Evolutionary conservation across 2,329 filamentous ascomycete genomes (phyloP).

Genomic region (Diplodia seriata): DNA sequence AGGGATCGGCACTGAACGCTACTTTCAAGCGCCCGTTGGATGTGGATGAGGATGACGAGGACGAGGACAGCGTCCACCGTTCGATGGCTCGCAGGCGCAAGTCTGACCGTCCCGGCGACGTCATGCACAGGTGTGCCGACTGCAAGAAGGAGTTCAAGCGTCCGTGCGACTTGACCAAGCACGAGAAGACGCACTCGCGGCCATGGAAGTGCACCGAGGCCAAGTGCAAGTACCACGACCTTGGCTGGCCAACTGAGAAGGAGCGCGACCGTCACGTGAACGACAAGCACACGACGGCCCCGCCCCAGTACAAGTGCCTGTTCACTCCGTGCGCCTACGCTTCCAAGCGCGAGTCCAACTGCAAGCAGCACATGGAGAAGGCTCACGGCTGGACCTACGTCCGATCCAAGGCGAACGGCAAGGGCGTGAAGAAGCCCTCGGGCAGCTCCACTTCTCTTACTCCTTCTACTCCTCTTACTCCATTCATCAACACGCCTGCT

Average conservation of each 20-base stretch:
- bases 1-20: constrained; percentile 53
- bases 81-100: constrained; percentile 98
- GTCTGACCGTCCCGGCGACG: constrained; percentile 84
- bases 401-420: constrained; percentile 90
- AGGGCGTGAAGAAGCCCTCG: constrained; percentile 50
- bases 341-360: constrained; percentile 95
- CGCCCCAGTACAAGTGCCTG: constrained; percentile 81
- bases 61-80: constrained; percentile 82
- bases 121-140: constrained; percentile 79
- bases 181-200: constrained; percentile 96
- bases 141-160: constrained; percentile 88
- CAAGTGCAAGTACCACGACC: constrained; percentile 86
- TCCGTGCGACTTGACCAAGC: constrained; percentile 96
- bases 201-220: constrained; percentile 89
- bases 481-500: constrained; percentile 46
- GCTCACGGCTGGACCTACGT: constrained; percentile 90
- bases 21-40: constrained; percentile 59
- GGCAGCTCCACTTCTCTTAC: constrained; percentile 39
- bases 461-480: constrained; percentile 46
- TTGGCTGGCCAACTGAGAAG: constrained; percentile 97
- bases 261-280: constrained; percentile 95
- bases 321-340: constrained; percentile 88
- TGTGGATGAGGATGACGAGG: constrained; percentile 68
- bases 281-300: constrained; percentile 87
- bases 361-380: constrained; percentile 99